phyloP scores from a whole-genome alignment of 305 asterid species.

The Coffea humblotiana region DNA sequence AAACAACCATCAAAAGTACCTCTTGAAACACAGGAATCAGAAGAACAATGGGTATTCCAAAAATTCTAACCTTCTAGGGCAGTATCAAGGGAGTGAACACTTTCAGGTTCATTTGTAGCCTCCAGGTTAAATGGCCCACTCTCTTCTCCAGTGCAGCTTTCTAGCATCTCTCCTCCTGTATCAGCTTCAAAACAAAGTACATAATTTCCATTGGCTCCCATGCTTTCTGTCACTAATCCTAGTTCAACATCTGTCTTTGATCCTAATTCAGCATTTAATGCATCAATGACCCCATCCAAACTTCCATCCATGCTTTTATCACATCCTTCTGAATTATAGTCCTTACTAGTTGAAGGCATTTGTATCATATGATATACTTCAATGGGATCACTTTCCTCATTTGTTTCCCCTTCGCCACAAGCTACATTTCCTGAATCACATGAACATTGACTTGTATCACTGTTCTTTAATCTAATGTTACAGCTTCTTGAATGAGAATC shows the following conservation, averaged over 20 bases:
- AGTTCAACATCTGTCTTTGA: neutral
- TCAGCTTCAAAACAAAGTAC: neutral
- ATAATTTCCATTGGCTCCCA: neutral
- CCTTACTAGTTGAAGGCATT: neutral
- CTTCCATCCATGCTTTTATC: neutral
- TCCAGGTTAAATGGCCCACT: neutral
- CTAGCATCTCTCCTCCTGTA: neutral
- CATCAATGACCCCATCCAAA: neutral
- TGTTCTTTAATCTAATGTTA: neutral
- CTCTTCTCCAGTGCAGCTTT: neutral
- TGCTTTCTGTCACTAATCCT: neutral
- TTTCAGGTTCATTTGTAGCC: neutral
- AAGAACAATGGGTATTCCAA: neutral
- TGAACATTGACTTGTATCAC: neutral
- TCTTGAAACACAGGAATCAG: neutral
- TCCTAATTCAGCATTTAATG: neutral
- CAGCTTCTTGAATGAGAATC: neutral
- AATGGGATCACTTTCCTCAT: neutral
- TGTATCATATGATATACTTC: neutral
- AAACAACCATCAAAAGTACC: neutral
- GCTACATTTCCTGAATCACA: neutral
- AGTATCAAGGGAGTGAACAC: neutral
- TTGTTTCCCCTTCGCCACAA: neutral
- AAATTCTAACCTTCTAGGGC: neutral
- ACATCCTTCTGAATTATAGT: neutral